These are phyloP conservation scores for Coemansia sp. DNA, from an alignment of 192 early-diverging fungal species.

Conservation along the genomic window DNA sequence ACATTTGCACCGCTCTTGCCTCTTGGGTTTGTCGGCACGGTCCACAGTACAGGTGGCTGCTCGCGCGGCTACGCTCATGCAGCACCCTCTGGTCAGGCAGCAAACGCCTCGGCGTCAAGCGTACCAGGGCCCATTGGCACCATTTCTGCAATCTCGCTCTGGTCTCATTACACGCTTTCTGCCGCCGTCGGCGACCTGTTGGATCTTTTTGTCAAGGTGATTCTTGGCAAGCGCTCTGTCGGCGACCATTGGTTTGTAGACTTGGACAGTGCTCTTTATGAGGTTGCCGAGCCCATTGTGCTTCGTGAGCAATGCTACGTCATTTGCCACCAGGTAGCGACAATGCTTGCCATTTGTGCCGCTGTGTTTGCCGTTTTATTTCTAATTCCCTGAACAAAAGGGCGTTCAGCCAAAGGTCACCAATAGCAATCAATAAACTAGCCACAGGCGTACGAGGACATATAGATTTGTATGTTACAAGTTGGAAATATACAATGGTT, in stretches of 20 bases:
- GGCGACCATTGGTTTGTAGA: constrained; percentile 34
- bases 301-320: constrained; percentile 21
- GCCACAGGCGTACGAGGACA: too few species aligned
- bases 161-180: constrained; percentile 10
- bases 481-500: too few species aligned
- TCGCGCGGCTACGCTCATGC: not conserved
- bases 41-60: not conserved
- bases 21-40: not conserved
- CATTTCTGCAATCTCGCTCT: constrained; percentile 5
- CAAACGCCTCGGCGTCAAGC: not conserved
- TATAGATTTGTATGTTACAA: too few species aligned
- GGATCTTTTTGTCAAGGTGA: constrained; percentile 3
- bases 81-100: not conserved
- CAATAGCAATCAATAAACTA: not conserved
- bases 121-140: not conserved
- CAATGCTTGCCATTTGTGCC: constrained; percentile 5
- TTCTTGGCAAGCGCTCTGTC: constrained; percentile 13
- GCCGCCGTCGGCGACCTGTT: not conserved
- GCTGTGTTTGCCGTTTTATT: constrained; percentile 8
- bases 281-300: constrained; percentile 19
- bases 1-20: not conserved
- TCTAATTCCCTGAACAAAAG: constrained; percentile 7
- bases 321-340: constrained; percentile 12
- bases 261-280: constrained; percentile 4
- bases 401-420: too few species aligned